Conservation (phyloP, 306 rosid species). For the Fragaria nilgerrensis region DNA sequence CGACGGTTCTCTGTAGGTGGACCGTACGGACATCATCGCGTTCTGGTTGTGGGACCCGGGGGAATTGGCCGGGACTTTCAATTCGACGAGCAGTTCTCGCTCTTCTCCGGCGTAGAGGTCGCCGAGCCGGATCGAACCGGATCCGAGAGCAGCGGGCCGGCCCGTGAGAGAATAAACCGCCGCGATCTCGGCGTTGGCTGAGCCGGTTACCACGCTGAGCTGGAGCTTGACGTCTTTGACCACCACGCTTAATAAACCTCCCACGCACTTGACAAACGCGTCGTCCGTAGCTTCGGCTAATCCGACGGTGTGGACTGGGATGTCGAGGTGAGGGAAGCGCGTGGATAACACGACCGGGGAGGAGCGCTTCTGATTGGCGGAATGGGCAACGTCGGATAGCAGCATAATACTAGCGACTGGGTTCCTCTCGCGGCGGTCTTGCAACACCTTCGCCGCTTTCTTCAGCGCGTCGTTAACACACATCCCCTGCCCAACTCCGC, state of each 20-base stretch:
- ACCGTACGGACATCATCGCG: conserved; percentile 59
- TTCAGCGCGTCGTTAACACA: conserved; percentile 71
- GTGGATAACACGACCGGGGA: conserved; percentile 38
- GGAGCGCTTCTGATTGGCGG: conserved; percentile 20
- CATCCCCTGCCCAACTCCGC: conserved; percentile 48
- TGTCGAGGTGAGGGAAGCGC: conserved; percentile 44
- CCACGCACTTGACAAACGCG: conserved; percentile 41
- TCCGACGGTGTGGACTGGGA: conserved; percentile 66
- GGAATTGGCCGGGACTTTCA: conserved; percentile 55
- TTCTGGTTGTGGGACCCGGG: conserved; percentile 52
- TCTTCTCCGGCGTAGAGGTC: conserved; percentile 73
- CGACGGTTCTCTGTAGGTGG: conserved; percentile 54
- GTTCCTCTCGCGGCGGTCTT: conserved; percentile 87
- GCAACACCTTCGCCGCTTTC: conserved; percentile 83
- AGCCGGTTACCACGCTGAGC: conserved; percentile 51
- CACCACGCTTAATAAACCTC: conserved; percentile 50
- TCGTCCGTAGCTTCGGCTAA: conserved; percentile 41
- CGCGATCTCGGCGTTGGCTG: conserved; percentile 52
- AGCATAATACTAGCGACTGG: conserved; percentile 59
- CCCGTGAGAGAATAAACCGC: conserved; percentile 61
- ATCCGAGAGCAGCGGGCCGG: conserved; percentile 47
- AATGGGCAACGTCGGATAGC: conserved; percentile 33
- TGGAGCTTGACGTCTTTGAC: conserved; percentile 69
- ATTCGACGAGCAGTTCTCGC: conserved; percentile 64
- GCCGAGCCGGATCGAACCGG: conserved; percentile 42